Conservation (phyloP, 768 basidiomycete species). For the Suillus americanus region DNA sequence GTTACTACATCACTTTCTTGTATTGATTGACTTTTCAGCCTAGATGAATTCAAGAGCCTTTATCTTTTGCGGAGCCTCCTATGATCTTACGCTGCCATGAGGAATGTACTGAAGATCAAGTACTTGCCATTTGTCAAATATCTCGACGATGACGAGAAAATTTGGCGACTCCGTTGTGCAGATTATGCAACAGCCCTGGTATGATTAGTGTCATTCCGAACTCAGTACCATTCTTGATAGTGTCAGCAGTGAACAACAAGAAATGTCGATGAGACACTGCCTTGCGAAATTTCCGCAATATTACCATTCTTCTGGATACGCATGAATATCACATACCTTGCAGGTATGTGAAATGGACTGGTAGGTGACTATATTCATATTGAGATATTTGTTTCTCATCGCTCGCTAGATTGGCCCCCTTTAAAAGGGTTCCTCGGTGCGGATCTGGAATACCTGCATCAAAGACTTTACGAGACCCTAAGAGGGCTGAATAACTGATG, state of each 20-base stretch:
- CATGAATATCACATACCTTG: neutral
- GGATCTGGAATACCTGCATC: neutral
- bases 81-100: neutral
- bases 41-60: neutral
- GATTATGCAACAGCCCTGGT: neutral
- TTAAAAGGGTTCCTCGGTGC: neutral
- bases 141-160: neutral
- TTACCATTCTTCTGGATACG: neutral
- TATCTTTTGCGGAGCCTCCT: neutral
- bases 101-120: neutral
- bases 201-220: neutral
- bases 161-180: neutral
- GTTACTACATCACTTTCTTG: neutral
- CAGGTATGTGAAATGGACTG: neutral
- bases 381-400: neutral
- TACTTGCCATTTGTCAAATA: neutral
- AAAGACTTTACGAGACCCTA: neutral
- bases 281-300: neutral
- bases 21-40: neutral
- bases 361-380: neutral
- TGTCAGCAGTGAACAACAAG: neutral
- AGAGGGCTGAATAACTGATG: neutral
- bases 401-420: neutral
- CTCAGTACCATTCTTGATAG: neutral
- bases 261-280: neutral